Evolutionary conservation across 2,329 filamentous ascomycete genomes (phyloP).

Genomic region (Pseudocercospora ulei): DNA sequence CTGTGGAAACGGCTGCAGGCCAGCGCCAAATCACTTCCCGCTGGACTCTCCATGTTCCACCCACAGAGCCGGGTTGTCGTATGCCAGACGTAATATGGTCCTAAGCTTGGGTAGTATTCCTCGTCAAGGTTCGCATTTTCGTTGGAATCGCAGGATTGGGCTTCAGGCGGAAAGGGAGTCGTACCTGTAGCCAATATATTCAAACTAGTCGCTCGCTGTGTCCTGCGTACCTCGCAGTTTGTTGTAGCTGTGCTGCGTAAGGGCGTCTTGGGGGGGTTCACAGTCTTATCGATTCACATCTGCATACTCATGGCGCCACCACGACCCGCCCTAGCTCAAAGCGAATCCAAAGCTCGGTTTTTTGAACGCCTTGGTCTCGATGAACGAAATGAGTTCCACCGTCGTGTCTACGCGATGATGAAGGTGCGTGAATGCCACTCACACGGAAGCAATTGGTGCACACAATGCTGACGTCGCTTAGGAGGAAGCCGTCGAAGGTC

Average conservation of each 20-base stretch:
- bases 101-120: constrained; percentile 20
- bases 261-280: background rate
- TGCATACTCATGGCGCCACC: constrained; percentile 27
- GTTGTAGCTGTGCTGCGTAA: constrained; percentile 4
- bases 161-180: constrained; percentile 10
- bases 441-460: background rate
- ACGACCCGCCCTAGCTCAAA: constrained; percentile 35
- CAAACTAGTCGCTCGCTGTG: constrained; percentile 4
- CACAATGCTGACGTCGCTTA: constrained; percentile 19
- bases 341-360: constrained; percentile 40
- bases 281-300: constrained; percentile 1
- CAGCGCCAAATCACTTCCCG: constrained; percentile 20
- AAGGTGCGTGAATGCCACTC: constrained; percentile 32
- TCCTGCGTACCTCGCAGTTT: constrained; percentile 1
- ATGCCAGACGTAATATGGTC: constrained; percentile 19
- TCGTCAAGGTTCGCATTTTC: constrained; percentile 19
- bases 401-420: constrained; percentile 38
- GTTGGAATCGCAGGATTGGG: constrained; percentile 17
- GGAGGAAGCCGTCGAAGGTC: constrained; percentile 39
- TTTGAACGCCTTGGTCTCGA: constrained; percentile 38
- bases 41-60: constrained; percentile 22
- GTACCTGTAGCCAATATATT: constrained; percentile 7
- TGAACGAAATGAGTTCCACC: constrained; percentile 34
- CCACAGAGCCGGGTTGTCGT: constrained; percentile 17
- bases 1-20: constrained; percentile 20